phyloP scores from a whole-genome alignment of 257 asterid genomes.

The Gardenia jasminoides region DNA sequence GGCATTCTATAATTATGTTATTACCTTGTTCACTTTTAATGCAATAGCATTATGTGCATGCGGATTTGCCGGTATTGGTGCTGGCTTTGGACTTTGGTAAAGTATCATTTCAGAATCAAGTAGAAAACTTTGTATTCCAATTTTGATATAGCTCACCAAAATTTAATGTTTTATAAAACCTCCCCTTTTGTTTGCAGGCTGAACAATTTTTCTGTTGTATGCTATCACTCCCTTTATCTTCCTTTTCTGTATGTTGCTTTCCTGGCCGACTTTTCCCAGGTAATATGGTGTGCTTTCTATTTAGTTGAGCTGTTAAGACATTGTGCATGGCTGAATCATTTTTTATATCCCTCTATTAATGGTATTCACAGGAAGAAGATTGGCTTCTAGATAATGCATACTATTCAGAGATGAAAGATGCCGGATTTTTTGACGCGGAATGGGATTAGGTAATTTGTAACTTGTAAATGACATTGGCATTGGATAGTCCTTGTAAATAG shows the following conservation, averaged over 20 bases:
- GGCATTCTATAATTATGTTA: conserved; percentile 82
- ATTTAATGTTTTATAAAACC: background rate
- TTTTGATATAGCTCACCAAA: background rate
- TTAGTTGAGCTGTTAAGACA: background rate
- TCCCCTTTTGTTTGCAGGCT: conserved; percentile 47
- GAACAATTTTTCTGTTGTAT: conserved; percentile 49
- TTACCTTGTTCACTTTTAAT: conserved; percentile 60
- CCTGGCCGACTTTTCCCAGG: conserved; percentile 85
- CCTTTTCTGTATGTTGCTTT: conserved; percentile 63
- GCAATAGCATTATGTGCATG: conserved; percentile 51
- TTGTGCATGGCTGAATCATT: background rate
- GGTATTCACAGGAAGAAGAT: conserved; percentile 69
- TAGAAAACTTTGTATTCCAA: background rate
- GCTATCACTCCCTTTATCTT: conserved; percentile 76
- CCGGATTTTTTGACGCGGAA: conserved; percentile 80
- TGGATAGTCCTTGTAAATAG: background rate
- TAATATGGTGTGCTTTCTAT: conserved; percentile 21
- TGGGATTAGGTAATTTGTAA: conserved; percentile 46
- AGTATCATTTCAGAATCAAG: background rate
- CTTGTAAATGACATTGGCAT: background rate
- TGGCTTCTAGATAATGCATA: conserved; percentile 87
- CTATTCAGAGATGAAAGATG: conserved; percentile 91
- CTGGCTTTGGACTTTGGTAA: conserved; percentile 74
- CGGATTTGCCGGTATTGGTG: conserved; percentile 69
- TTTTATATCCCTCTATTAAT: background rate